Base-by-base conservation (phyloP, 306 rosid species). In the Urtica urens region DNA sequence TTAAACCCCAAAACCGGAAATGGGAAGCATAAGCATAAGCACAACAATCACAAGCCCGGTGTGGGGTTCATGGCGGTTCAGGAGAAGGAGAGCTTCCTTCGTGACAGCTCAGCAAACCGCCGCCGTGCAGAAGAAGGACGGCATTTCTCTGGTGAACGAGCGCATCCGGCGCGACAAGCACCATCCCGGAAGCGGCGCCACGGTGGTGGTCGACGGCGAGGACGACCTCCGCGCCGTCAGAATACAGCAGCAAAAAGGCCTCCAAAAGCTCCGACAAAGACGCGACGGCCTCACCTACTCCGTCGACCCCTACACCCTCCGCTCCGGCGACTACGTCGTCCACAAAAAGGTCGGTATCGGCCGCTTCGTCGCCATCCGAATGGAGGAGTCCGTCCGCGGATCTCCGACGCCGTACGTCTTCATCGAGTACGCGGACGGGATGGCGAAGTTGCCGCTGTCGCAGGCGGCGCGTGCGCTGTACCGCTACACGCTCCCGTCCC, bases 271-370 rank as follows among this genome's bases (percentile, higher is more conserved):
- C 12, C 35, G 21, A 14, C 20, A 2, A 18, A 11, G 49, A 10
- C 11, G 44, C 16, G 84, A 69, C 23, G 29, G 27, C 20, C 60
- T 77, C 38, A 75, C 69, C 41, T 84, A 78, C 67, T 79, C 72
- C 63, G 92, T 84, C 4, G 94, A 90, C 54, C 97, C 95, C 52
- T 84, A 79, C 37, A 46, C 92, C 5, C 93, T 90, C 53, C 80
- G 77, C 24, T 77, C 95, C 21, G 97, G 97, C 35, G 97, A 90
- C 40, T 81, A 81, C 42, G 87, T 90, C 46, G 95, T 90, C 57
- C 97, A 90, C 31, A 90, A 72, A 82, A 90, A 84, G 72, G 97
- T 90, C 40, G 97, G 97, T 22, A 25, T 90, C 66, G 97, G 95
- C 6, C 77, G 77, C 38, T 90, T 90, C 57, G 93, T 90, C n/a